These are phyloP conservation scores for Corymbia calophylla DNA, from an alignment of 441 rosid genomes.

Conservation along the genomic window DNA sequence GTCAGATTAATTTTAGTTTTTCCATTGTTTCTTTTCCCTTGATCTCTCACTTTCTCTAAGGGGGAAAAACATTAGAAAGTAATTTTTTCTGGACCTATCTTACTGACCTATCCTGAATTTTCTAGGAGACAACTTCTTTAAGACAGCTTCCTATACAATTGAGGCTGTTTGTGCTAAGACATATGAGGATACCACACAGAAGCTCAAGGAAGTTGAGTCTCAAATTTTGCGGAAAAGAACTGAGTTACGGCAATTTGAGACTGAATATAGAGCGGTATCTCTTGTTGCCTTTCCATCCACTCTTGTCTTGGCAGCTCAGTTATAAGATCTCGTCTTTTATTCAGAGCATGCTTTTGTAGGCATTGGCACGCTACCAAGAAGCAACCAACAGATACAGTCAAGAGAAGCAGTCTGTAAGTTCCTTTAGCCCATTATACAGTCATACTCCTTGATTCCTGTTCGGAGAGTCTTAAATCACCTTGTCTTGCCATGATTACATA, in stretches of 20 bases:
- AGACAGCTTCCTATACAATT: slow-evolving; percentile 83
- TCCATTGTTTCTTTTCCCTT: not conserved
- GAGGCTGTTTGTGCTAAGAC: slow-evolving; percentile 90
- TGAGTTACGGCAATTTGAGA: slow-evolving; percentile 87
- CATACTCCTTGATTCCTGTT: not conserved
- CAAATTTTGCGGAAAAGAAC: slow-evolving; percentile 83
- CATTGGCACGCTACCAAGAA: slow-evolving; percentile 91
- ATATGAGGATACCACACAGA: slow-evolving; percentile 71
- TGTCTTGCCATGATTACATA: not conserved
- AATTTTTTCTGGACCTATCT: not conserved
- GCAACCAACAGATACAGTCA: slow-evolving; percentile 81
- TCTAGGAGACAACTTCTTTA: slow-evolving; percentile 94
- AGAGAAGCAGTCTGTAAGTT: slow-evolving; percentile 87
- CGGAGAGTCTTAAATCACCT: not conserved
- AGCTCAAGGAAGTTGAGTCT: slow-evolving; percentile 84
- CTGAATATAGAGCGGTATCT: slow-evolving; percentile 81
- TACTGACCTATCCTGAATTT: slow-evolving; percentile 5
- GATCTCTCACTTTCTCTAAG: not conserved
- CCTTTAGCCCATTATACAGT: not conserved
- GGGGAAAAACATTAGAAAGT: not conserved
- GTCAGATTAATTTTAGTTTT: slow-evolving; percentile 16
- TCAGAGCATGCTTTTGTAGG: slow-evolving; percentile 35
- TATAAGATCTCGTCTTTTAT: not conserved
- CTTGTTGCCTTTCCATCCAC: not conserved
- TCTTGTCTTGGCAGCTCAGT: not conserved